Evolutionary conservation across 768 basidiomycete genomes (phyloP).

Genomic region (Hygrocybe punicea): DNA sequence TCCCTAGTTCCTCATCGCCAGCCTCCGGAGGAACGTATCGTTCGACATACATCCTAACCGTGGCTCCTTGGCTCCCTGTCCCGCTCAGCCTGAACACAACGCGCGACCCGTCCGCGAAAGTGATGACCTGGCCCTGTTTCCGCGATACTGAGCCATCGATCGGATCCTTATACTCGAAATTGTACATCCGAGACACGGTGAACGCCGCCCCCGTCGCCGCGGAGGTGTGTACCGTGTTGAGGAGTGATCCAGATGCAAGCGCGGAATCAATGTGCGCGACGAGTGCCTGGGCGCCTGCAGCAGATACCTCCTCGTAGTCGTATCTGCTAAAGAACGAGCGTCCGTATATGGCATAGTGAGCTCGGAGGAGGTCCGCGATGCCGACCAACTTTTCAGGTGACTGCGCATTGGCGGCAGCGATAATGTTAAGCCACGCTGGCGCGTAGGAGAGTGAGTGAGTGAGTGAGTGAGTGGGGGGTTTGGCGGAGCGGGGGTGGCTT

Average conservation of each 20-base stretch:
- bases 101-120: slow-evolving; percentile 86
- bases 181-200: slow-evolving; percentile 70
- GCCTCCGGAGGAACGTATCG: slow-evolving; percentile 74
- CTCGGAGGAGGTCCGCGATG: slow-evolving; percentile 86
- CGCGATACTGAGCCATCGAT: slow-evolving; percentile 90
- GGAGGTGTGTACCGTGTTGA: slow-evolving; percentile 64
- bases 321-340: slow-evolving; percentile 98
- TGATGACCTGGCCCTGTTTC: slow-evolving; percentile 94
- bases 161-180: slow-evolving; percentile 98
- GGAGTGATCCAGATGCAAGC: slow-evolving; percentile 65
- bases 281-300: slow-evolving; percentile 83
- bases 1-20: slow-evolving; percentile 64
- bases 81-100: slow-evolving; percentile 96
- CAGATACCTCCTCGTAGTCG: slow-evolving; percentile 97
- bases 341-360: slow-evolving; percentile 89
- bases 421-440: slow-evolving; percentile 94
- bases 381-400: slow-evolving; percentile 74
- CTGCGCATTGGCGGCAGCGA: slow-evolving; percentile 80
- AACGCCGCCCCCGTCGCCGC: slow-evolving; percentile 66
- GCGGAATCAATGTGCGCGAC: slow-evolving; percentile 73
- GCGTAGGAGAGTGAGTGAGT: background rate
- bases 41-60: slow-evolving; percentile 94
- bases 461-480: too few relatives aligned
- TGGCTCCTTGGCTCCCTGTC: slow-evolving; percentile 94
- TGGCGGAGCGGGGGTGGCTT: slow-evolving; percentile 4